Evolutionary conservation across 139 green algal genomes (phyloP).

Genomic region (Closterium sp.): DNA sequence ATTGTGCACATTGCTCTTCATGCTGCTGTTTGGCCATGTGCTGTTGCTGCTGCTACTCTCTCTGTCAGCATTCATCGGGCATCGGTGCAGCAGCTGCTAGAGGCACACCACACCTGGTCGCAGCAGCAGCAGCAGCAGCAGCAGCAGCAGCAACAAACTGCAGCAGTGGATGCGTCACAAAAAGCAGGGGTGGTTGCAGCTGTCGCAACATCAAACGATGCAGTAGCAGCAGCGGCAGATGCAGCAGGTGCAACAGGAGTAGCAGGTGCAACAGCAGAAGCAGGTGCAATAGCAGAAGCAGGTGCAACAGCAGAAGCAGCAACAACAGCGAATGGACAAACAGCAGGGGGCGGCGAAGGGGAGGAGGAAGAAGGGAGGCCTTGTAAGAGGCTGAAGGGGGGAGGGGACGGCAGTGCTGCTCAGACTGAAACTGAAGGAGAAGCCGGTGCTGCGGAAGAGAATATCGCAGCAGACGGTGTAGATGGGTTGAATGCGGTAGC

Average conservation of each 20-base stretch:
- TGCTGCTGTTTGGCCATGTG: too few species aligned
- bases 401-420: not conserved
- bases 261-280: not conserved
- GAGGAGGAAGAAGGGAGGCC: not conserved
- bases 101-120: not conserved
- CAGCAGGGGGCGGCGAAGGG: not conserved
- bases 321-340: not conserved
- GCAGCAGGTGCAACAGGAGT: too few species aligned
- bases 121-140: not conserved
- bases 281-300: not conserved
- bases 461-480: not conserved
- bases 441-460: not conserved
- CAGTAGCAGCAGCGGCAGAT: too few species aligned
- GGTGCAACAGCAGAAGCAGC: not conserved
- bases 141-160: too few species aligned
- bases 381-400: not conserved
- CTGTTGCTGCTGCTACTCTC: too few species aligned
- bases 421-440: not conserved
- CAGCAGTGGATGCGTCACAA: not conserved
- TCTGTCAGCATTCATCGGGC: not conserved
- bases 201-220: too few species aligned
- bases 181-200: too few species aligned
- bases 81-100: not conserved
- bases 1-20: too few species aligned
- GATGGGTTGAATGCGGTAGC: not conserved